Evolutionary conservation across 176 grass and related monocot species (phyloP).

Genomic region (Guadua angustifolia): DNA sequence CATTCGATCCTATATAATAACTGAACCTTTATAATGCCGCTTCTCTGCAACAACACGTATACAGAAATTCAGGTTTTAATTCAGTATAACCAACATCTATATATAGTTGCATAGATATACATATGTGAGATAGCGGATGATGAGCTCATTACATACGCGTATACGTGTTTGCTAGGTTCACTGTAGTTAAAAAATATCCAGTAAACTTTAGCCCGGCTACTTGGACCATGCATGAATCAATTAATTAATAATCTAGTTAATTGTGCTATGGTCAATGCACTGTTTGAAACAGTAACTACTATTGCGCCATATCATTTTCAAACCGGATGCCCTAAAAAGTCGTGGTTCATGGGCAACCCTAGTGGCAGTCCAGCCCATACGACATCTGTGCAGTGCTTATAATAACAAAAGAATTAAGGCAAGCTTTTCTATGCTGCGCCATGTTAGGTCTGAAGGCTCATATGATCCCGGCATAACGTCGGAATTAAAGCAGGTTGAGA

Average conservation of each 20-base stretch:
- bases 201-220: constrained; percentile 36
- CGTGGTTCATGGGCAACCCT: constrained; percentile 26
- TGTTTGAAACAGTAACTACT: constrained; percentile 50
- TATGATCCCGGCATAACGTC: constrained; percentile 27
- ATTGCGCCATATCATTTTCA: constrained; percentile 18
- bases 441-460: constrained; percentile 49
- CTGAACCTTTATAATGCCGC: background rate
- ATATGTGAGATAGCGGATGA: background rate
- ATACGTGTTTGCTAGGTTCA: constrained; percentile 11
- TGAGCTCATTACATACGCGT: constrained; percentile 26
- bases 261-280: constrained; percentile 44
- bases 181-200: constrained; percentile 7
- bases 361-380: constrained; percentile 42
- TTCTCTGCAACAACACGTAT: constrained; percentile 23
- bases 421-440: too few relatives aligned
- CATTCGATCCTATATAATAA: background rate
- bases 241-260: background rate
- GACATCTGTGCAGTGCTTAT: constrained; percentile 36
- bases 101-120: background rate
- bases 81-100: background rate
- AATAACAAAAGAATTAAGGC: constrained; percentile 16
- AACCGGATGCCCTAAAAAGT: constrained; percentile 48
- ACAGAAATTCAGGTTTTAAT: constrained; percentile 1
- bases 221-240: constrained; percentile 28
- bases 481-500: background rate